phyloP scores from a whole-genome alignment of 768 basidiomycete species.

The Antrodiella citrinella region DNA sequence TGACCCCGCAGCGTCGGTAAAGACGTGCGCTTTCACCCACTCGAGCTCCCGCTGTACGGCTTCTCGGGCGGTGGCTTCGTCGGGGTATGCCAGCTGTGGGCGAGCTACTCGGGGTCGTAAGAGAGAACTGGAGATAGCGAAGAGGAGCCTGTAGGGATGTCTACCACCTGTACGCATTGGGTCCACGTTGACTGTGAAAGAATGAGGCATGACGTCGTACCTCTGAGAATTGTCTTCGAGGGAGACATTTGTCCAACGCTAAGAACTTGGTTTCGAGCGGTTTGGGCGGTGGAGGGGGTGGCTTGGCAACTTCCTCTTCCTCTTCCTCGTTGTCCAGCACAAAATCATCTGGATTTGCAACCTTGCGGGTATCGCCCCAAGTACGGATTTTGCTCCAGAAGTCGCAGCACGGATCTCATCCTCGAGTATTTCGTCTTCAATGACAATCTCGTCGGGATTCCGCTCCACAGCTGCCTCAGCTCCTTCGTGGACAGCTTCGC shows the following conservation, averaged over 20 bases:
- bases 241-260: conserved; percentile 86
- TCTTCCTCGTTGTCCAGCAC: conserved; percentile 39
- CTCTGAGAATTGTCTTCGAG: conserved; percentile 67
- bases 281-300: conserved; percentile 24
- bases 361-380: too few species aligned
- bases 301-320: conserved; percentile 31
- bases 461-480: conserved; percentile 6
- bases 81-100: conserved; percentile 18
- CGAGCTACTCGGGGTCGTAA: conserved; percentile 91
- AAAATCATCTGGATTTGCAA: conserved; percentile 44
- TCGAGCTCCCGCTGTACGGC: too few species aligned
- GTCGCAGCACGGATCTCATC: too few species aligned
- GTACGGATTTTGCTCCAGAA: too few species aligned
- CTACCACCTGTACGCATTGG: conserved; percentile 48
- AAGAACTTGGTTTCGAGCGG: conserved; percentile 62
- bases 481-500: neutral
- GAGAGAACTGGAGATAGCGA: conserved; percentile 27
- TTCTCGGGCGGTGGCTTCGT: neutral
- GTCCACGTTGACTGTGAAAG: too few species aligned
- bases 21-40: too few species aligned
- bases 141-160: conserved; percentile 24
- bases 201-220: conserved; percentile 26
- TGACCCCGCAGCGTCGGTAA: too few species aligned
- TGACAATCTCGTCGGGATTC: conserved; percentile 33
- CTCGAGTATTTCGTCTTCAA: conserved; percentile 27